Conservation (phyloP, 352 stramenopile genomes). For the Phytophthora fragariaefolia region DNA sequence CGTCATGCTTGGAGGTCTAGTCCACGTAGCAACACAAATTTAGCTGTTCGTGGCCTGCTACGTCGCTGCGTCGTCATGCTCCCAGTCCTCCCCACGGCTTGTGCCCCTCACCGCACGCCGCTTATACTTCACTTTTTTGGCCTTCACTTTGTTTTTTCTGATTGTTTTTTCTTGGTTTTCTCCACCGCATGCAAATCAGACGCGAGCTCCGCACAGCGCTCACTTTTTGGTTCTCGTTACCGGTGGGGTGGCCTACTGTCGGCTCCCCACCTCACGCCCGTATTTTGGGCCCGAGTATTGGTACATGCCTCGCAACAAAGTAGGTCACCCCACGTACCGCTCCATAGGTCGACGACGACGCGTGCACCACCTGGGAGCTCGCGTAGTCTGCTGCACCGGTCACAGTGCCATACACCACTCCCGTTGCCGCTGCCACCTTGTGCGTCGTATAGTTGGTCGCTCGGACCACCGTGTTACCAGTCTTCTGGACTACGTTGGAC, state of each 20-base stretch:
- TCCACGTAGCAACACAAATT: slow-evolving; percentile 46
- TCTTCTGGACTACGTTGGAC: slow-evolving; percentile 46
- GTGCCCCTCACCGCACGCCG: slow-evolving; percentile 26
- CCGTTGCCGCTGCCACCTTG: slow-evolving; percentile 37
- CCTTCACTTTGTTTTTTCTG: slow-evolving; percentile 41
- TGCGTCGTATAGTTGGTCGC: slow-evolving; percentile 69
- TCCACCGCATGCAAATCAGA: slow-evolving; percentile 35
- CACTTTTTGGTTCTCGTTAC: slow-evolving; percentile 43
- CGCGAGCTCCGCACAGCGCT: slow-evolving; percentile 20
- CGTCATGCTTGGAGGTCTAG: slow-evolving; percentile 44
- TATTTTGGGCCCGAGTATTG: slow-evolving; percentile 75
- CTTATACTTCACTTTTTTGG: slow-evolving; percentile 38
- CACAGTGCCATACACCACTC: slow-evolving; percentile 43
- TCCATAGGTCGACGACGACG: slow-evolving; percentile 72
- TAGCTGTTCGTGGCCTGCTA: slow-evolving; percentile 22
- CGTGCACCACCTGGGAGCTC: slow-evolving; percentile 63
- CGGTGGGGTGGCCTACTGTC: slow-evolving; percentile 47
- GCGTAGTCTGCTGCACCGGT: slow-evolving; percentile 61
- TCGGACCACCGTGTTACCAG: slow-evolving; percentile 49
- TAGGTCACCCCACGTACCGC: slow-evolving; percentile 59
- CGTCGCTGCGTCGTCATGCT: slow-evolving; percentile 34
- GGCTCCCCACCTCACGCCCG: slow-evolving; percentile 54
- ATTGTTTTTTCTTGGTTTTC: slow-evolving; percentile 23
- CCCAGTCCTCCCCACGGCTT: slow-evolving; percentile 30
- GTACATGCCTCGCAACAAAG: slow-evolving; percentile 66